Evolutionary conservation across 2,329 filamentous ascomycete genomes (phyloP).

Genomic region (Byssoonygena ceratinophila): DNA sequence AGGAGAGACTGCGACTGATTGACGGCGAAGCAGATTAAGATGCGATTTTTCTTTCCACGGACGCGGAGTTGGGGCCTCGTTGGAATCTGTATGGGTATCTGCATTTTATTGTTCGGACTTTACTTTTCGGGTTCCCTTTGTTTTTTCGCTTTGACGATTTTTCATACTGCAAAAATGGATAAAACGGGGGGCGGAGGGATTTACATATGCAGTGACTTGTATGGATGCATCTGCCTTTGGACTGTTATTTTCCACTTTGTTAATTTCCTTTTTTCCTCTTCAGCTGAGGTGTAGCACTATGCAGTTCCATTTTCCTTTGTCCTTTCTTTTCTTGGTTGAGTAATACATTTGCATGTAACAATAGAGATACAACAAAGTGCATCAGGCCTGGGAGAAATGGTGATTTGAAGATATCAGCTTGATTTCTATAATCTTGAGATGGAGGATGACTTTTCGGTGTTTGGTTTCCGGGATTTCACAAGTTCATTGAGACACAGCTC

Average conservation of each 20-base stretch:
- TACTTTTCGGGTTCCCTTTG: background rate
- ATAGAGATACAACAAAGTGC: conserved; percentile 7
- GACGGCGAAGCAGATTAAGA: conserved; percentile 16
- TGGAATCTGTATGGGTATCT: background rate
- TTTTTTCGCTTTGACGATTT: background rate
- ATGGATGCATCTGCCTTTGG: background rate
- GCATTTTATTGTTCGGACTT: background rate
- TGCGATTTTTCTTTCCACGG: conserved; percentile 6
- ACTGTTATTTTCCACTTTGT: background rate
- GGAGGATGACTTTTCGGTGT: background rate
- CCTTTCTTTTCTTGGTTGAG: background rate
- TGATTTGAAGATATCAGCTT: background rate
- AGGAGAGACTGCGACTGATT: conserved; percentile 31
- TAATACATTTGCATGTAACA: conserved; percentile 9
- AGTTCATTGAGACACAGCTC: background rate
- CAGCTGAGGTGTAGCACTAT: background rate
- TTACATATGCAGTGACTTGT: background rate
- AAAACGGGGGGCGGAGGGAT: background rate
- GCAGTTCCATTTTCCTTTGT: conserved; percentile 5
- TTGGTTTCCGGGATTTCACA: background rate
- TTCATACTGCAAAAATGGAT: background rate
- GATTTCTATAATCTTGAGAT: no score
- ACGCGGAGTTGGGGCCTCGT: background rate
- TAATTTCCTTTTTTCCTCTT: background rate
- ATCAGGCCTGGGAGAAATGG: background rate